Conservation (phyloP, 805 yeast genomes). For the Saturnispora ahearnii region DNA sequence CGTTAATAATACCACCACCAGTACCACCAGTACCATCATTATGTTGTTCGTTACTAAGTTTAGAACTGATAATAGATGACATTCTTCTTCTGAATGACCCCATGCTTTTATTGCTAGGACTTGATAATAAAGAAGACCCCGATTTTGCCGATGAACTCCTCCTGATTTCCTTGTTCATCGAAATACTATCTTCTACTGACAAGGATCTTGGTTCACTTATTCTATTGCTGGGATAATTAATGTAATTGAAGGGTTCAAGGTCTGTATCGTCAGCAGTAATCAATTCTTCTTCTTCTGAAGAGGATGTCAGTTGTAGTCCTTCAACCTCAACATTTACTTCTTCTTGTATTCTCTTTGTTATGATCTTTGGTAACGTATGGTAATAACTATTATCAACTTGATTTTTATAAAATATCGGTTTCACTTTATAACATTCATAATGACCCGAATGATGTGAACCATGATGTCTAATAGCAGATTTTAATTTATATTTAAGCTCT, state of each 20-base stretch:
- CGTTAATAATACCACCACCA: not conserved
- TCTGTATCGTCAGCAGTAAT: not conserved
- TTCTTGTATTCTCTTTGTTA: not conserved
- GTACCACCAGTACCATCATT: not conserved
- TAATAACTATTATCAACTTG: conserved; percentile 23
- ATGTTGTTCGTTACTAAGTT: not conserved
- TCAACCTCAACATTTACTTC: not conserved
- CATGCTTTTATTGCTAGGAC: not conserved
- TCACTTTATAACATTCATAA: conserved; percentile 78
- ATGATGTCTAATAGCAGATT: conserved; percentile 71
- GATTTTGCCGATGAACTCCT: not conserved
- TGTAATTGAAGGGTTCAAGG: not conserved
- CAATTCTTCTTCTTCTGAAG: not conserved
- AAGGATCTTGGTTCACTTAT: not conserved
- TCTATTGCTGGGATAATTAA: not conserved
- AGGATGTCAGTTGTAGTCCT: not conserved
- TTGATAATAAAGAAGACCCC: not conserved
- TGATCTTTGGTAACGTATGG: conserved; percentile 13
- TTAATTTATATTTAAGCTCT: conserved; percentile 39
- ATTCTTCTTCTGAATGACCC: not conserved
- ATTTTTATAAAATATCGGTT: conserved; percentile 48
- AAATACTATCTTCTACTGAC: not conserved
- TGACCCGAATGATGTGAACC: conserved; percentile 90
- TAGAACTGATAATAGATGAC: not conserved
- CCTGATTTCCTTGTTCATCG: not conserved